These are phyloP conservation scores for Plasmopara halstedii DNA, from an alignment of 352 stramenopile genomes.

Conservation along the genomic window DNA sequence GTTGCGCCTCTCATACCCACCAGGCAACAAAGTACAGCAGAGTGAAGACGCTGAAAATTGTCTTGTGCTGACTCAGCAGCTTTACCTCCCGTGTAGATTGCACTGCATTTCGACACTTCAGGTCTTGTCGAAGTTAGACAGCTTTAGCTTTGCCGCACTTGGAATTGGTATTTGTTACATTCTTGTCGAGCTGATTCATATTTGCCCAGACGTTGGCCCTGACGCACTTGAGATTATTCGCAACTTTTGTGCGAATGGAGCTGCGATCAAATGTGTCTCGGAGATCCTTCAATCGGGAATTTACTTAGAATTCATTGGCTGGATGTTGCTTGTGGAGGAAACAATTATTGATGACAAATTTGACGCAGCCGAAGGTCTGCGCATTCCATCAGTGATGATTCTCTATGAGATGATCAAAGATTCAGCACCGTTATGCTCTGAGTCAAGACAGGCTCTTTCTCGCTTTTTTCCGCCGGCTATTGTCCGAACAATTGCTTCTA, in stretches of 20 bases:
- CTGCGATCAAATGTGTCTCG: constrained; percentile 34
- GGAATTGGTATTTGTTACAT: constrained; percentile 67
- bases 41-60: constrained; percentile 40
- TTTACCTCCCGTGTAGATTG: constrained; percentile 54
- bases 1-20: constrained; percentile 62
- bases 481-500: constrained; percentile 45
- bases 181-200: constrained; percentile 66
- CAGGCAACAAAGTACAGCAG: constrained; percentile 72
- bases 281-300: constrained; percentile 66
- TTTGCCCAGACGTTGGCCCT: constrained; percentile 44
- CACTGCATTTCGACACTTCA: constrained; percentile 55
- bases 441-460: constrained; percentile 43
- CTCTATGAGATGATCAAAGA: constrained; percentile 54
- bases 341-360: constrained; percentile 62
- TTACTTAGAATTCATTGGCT: constrained; percentile 77
- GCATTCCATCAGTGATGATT: constrained; percentile 51
- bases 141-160: constrained; percentile 43
- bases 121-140: constrained; percentile 45
- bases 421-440: constrained; percentile 33
- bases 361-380: constrained; percentile 40
- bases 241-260: constrained; percentile 51
- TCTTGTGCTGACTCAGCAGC: constrained; percentile 42
- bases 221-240: constrained; percentile 52
- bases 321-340: constrained; percentile 55
- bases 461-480: constrained; percentile 67